Conservation (phyloP, 1,284 basidiomycete species). For the Leccinum fallax region DNA sequence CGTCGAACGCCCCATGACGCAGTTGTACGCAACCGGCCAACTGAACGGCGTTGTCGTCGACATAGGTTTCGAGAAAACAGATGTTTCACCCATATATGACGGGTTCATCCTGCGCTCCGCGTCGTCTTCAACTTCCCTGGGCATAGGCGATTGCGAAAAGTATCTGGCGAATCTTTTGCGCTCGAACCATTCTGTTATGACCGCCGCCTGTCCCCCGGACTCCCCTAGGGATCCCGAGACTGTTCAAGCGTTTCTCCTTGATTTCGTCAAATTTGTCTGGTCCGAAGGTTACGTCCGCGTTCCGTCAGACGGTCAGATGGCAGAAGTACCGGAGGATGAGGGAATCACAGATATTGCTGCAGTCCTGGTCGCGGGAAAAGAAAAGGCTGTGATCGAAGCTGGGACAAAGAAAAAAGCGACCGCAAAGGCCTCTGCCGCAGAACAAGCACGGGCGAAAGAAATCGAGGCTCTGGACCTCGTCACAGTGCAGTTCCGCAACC, state of each 20-base stretch:
- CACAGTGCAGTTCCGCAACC: constrained; percentile 70
- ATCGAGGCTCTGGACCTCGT: constrained; percentile 82
- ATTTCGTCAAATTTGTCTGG: constrained; percentile 63
- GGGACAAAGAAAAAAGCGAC: constrained; percentile 77
- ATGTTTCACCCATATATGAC: constrained; percentile 82
- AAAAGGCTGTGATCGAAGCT: constrained; percentile 80
- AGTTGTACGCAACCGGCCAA: constrained; percentile 81
- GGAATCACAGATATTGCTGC: constrained; percentile 86
- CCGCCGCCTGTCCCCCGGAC: constrained; percentile 58
- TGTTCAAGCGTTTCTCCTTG: constrained; percentile 52
- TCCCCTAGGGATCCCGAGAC: constrained; percentile 48
- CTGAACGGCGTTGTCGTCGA: constrained; percentile 86
- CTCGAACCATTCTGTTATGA: constrained; percentile 65
- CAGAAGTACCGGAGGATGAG: constrained; percentile 70
- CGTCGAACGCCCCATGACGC: constrained; percentile 83
- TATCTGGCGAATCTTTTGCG: constrained; percentile 76
- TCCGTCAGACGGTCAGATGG: constrained; percentile 70
- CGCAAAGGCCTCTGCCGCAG: constrained; percentile 75
- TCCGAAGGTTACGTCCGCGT: constrained; percentile 65
- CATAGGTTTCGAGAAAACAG: constrained; percentile 76
- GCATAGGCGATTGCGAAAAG: constrained; percentile 73
- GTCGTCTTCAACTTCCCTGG: constrained; percentile 63
- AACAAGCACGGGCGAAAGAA: constrained; percentile 76
- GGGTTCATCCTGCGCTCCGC: constrained; percentile 67
- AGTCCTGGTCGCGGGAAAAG: constrained; percentile 77